Conservation (phyloP, 345 rosid genomes). For the Syzygium jambos region DNA sequence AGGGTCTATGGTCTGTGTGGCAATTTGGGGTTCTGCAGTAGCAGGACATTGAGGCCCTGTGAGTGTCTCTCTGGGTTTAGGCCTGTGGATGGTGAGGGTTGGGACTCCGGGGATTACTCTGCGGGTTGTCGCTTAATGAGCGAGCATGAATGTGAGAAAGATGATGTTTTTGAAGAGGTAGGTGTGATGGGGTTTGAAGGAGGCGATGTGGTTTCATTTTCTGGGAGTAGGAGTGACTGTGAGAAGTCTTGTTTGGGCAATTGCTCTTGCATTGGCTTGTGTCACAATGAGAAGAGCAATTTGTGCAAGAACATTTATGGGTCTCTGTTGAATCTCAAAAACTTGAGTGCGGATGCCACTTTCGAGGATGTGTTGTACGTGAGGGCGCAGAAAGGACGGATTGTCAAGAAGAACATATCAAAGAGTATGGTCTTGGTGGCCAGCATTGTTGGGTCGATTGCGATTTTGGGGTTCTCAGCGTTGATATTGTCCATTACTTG, state of each 20-base stretch:
- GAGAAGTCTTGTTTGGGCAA: slow-evolving; percentile 33
- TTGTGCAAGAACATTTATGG: slow-evolving; percentile 47
- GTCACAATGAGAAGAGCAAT: slow-evolving; percentile 29
- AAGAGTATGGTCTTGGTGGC: slow-evolving; percentile 31
- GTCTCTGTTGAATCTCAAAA: slow-evolving; percentile 45
- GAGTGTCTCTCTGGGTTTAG: slow-evolving; percentile 4
- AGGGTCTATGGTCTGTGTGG: slow-evolving; percentile 70
- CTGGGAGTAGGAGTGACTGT: slow-evolving; percentile 25
- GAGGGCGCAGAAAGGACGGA: slow-evolving; percentile 20
- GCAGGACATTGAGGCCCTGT: not conserved
- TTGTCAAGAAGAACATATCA: slow-evolving; percentile 22
- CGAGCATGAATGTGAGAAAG: slow-evolving; percentile 13
- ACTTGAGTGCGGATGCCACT: slow-evolving; percentile 50
- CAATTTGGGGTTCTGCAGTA: slow-evolving; percentile 47
- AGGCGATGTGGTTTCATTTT: slow-evolving; percentile 11
- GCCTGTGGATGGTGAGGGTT: slow-evolving; percentile 9
- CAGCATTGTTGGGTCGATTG: slow-evolving; percentile 52
- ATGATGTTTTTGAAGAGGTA: slow-evolving; percentile 30
- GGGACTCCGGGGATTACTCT: slow-evolving; percentile 40
- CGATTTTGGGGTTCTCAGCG: slow-evolving; percentile 27
- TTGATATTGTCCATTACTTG: slow-evolving; percentile 20
- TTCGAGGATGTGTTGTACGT: slow-evolving; percentile 25
- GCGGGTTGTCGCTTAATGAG: slow-evolving; percentile 37
- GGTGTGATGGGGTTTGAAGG: slow-evolving; percentile 44
- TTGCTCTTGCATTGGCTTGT: slow-evolving; percentile 64